Evolutionary conservation across 768 basidiomycete genomes (phyloP).

Genomic region (Trametes sanguinea): DNA sequence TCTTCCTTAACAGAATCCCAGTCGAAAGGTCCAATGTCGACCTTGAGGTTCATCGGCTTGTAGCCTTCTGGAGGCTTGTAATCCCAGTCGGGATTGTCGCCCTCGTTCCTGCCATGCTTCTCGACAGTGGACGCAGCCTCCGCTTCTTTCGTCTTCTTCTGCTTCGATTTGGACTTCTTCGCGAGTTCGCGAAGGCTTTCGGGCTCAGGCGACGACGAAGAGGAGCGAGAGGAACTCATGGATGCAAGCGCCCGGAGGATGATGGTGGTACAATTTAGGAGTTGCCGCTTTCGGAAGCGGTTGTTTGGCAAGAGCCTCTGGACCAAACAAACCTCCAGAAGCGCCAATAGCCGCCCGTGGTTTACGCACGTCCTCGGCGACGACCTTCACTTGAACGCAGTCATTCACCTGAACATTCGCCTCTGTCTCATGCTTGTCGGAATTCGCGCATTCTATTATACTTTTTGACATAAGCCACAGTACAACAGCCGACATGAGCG

Average conservation of each 20-base stretch:
- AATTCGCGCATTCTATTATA: too few relatives aligned
- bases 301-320: conserved; percentile 20
- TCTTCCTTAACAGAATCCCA: conserved; percentile 64
- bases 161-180: conserved; percentile 32
- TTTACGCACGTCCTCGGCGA: conserved; percentile 7
- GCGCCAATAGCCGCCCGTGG: neutral
- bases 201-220: conserved; percentile 24
- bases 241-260: conserved; percentile 2
- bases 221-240: conserved; percentile 17
- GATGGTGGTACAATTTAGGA: conserved; percentile 15
- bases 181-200: conserved; percentile 24
- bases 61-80: conserved; percentile 60
- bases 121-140: conserved; percentile 19
- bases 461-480: too few relatives aligned
- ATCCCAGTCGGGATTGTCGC: conserved; percentile 55
- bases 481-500: neutral
- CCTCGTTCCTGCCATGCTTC: conserved; percentile 50
- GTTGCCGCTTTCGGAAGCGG: conserved; percentile 13
- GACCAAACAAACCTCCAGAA: conserved; percentile 6
- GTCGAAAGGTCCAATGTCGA: conserved; percentile 55
- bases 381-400: neutral
- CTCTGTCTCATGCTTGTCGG: too few relatives aligned
- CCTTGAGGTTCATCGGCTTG: conserved; percentile 47
- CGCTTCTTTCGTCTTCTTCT: conserved; percentile 23
- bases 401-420: neutral